Evolutionary conservation across 1,139 yeast genomes (phyloP).

Genomic region (Lodderomyces pseudojiufengensis): DNA sequence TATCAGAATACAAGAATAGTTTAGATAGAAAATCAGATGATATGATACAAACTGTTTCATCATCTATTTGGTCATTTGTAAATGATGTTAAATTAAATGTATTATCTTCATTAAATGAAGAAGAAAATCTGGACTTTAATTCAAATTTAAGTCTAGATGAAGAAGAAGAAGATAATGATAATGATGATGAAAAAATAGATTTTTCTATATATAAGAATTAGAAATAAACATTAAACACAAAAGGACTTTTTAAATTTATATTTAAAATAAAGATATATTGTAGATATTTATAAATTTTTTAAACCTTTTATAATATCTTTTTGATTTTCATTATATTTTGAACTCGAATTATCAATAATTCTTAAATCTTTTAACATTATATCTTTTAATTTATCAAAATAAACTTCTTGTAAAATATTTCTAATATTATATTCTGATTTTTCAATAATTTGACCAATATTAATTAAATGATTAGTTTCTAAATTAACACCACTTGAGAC

Average conservation of each 20-base stretch:
- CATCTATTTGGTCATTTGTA: conserved; percentile 46
- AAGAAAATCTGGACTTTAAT: conserved; percentile 8
- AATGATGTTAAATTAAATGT: conserved; percentile 42
- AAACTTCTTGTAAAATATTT: conserved; percentile 85
- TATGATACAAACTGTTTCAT: conserved; percentile 41
- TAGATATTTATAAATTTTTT: conserved; percentile 22
- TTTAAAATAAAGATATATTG: too few relatives aligned
- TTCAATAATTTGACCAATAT: conserved; percentile 81
- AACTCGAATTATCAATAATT: conserved; percentile 45
- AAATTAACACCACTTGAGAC: conserved; percentile 35
- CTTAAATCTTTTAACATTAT: conserved; percentile 68
- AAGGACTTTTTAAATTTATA: too few relatives aligned
- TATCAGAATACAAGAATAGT: conserved; percentile 1
- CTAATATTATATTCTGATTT: conserved; percentile 86
- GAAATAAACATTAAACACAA: not conserved
- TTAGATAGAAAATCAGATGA: conserved; percentile 22
- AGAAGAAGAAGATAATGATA: conserved; percentile 12
- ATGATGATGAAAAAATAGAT: conserved; percentile 24
- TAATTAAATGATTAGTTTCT: conserved; percentile 71
- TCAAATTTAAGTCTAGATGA: conserved; percentile 1
- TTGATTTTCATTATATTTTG: conserved; percentile 45
- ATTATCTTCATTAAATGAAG: conserved; percentile 34
- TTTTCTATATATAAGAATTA: conserved; percentile 22
- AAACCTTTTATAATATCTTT: conserved; percentile 50
- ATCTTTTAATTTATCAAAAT: conserved; percentile 92